Evolutionary conservation across 2,329 filamentous ascomycete genomes (phyloP), one percentile per base, ranked within the genome.

Genomic region (Aspergillus udagawae): DNA sequence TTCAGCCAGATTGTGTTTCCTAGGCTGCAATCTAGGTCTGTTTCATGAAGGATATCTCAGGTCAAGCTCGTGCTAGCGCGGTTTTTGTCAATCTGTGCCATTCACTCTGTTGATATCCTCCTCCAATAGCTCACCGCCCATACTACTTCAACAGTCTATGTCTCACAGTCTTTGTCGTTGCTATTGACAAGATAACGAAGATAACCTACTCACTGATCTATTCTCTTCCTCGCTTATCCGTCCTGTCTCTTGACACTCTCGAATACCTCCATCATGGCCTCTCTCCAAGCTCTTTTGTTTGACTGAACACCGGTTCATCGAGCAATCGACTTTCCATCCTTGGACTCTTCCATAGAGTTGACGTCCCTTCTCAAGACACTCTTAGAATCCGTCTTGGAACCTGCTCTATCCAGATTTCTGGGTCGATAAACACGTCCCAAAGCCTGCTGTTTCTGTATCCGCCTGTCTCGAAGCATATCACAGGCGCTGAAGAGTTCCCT

Each of bases 41-140:
- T 23, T 25, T 17, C 10, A 47, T 20, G 8, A 10, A 2, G 12
- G 23, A 47, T 25, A 47, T 47, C 44, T 7, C 44, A 47, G n/a
- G 23, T 47, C 21, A 47, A 25, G 8, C 21, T 12, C 51, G 28
- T 50, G 45, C 25, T 58, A 35, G 50, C 38, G 48, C 45, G 29
- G 27, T 32, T 25, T 54, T 41, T 44, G 35, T 52, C 50, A 54
- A 51, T n/a, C 41, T 42, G 44, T 42, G 51, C 35, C 42, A 52
- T 29, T 38, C 49, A 42, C 51, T 21, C 51, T 49, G 50, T 29
- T 56, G 21, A 50, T 52, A 47, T 55, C 49, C 52, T 47, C 53
- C 55, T 55, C 21, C 41, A 50, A 32, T 53, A 58, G 53, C 58
- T 60, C 58, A 60, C 58, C 58, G 58, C 55, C 57, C 52, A 50